Evolutionary conservation across 805 yeast species (phyloP), one percentile per base, ranked within the genome.

Genomic region (Pichia deserticola): DNA sequence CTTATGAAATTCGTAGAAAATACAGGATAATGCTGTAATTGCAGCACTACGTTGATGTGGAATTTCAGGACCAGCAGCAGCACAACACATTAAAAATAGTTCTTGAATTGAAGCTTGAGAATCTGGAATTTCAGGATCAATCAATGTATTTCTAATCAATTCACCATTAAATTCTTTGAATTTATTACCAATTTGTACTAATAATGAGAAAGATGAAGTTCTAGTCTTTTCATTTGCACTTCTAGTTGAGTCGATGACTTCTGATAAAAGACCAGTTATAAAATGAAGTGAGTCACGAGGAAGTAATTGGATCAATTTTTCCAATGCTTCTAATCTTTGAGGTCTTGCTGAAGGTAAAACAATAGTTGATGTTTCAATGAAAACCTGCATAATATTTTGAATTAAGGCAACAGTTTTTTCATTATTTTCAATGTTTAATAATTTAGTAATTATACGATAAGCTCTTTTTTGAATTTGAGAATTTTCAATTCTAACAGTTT

Each of bases 31-130:
- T 0, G 97, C 95, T 7, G 96, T 89, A 58, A 93, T 82, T 3
- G 92, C 82, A n/a, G 98, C 97, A 60, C 96, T 87, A 34, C 93
- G 86, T 97, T 92, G 92, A 70, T 92, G 96, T 36, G 95, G 92
- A 33, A 93, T 78, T 56, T 86, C 83, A 50, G 97, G 97, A 36
- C 93, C 97, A 57, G 95, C 74, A 71, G 99, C 99, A 32, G 97
- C 99, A 66, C 92, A 80, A 33, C 92, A 84, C 84, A 93, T 88
- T 33, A 95, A 89, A 72, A 92, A 88, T 63, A 75, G 90, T 67
- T 90, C 97, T 42, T 82, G 77, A 49, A 90, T 73, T 20, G 81
- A 74, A 8, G 96, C 93, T 46, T 74, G 72, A 9, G 82, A 71
- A 52, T 78, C 78, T n/a, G 86, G 84, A 32, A 81, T 76, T 7